These are phyloP conservation scores for Torrubiella hemipterigena DNA, from an alignment of 2,329 filamentous ascomycete species.

Conservation along the genomic window DNA sequence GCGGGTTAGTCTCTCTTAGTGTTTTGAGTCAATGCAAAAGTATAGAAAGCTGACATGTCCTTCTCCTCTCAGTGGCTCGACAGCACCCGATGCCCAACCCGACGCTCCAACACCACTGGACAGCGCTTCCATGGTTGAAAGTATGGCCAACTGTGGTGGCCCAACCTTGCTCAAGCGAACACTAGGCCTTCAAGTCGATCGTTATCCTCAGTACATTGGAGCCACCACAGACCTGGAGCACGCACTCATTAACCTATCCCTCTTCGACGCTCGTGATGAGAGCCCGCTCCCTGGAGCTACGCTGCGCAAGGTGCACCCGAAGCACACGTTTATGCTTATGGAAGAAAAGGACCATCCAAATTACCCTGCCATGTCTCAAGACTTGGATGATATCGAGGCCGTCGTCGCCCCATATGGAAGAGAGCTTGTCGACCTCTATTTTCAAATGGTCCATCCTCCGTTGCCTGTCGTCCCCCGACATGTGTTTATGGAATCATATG, in stretches of 20 bases:
- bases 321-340: constrained; percentile 70
- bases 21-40: too few species aligned
- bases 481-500: constrained; percentile 69
- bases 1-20: constrained; percentile 67
- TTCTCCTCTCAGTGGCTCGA: constrained; percentile 6
- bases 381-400: constrained; percentile 61
- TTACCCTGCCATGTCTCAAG: constrained; percentile 56
- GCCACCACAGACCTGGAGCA: constrained; percentile 76
- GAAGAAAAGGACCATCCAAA: constrained; percentile 63
- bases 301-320: constrained; percentile 63
- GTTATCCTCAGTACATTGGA: constrained; percentile 74
- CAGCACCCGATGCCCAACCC: too few species aligned
- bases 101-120: constrained; percentile 49
- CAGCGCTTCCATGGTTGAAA: constrained; percentile 53
- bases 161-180: constrained; percentile 55
- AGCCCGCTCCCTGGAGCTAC: constrained; percentile 58
- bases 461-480: constrained; percentile 76
- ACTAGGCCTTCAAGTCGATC: constrained; percentile 64
- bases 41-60: constrained; percentile 1
- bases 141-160: constrained; percentile 59
- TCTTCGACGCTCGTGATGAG: constrained; percentile 72
- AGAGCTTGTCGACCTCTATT: constrained; percentile 68
- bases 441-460: constrained; percentile 65
- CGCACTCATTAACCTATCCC: constrained; percentile 68
- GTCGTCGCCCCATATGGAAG: constrained; percentile 68